Evolutionary conservation across 2,329 filamentous ascomycete genomes (phyloP).

Genomic region (Pseudogymnoascus sp.): DNA sequence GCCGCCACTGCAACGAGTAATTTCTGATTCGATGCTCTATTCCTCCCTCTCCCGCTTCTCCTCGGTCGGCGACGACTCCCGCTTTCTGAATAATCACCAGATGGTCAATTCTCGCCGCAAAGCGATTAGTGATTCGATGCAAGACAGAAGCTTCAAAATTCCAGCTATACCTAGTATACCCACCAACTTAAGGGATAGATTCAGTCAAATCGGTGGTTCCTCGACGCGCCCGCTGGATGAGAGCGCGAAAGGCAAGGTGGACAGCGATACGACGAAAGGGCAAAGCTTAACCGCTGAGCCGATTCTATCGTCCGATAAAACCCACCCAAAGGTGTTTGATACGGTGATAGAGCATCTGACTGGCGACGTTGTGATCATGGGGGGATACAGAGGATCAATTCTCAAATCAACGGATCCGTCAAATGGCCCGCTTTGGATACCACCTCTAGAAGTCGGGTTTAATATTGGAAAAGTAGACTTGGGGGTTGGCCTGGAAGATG

Average conservation of each 20-base stretch:
- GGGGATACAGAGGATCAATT: slow-evolving; percentile 86
- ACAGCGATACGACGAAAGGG: background rate
- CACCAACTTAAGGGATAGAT: slow-evolving; percentile 15
- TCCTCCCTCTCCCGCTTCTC: slow-evolving; percentile 69
- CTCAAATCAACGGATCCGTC: slow-evolving; percentile 73
- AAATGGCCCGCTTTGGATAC: slow-evolving; percentile 81
- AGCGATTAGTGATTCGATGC: slow-evolving; percentile 79
- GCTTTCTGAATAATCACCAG: slow-evolving; percentile 71
- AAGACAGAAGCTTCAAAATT: slow-evolving; percentile 73
- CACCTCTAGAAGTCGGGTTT: slow-evolving; percentile 79
- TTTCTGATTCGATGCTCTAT: slow-evolving; percentile 71
- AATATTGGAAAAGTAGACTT: slow-evolving; percentile 88
- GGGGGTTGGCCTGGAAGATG: slow-evolving; percentile 71
- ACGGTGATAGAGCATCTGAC: slow-evolving; percentile 59
- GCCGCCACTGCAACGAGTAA: slow-evolving; percentile 44
- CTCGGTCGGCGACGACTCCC: slow-evolving; percentile 73
- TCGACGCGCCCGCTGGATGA: slow-evolving; percentile 10
- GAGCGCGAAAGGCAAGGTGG: background rate
- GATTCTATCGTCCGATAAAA: slow-evolving; percentile 32
- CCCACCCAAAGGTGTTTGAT: slow-evolving; percentile 31
- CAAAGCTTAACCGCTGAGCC: background rate
- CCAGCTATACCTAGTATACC: slow-evolving; percentile 50
- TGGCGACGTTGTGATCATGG: slow-evolving; percentile 80
- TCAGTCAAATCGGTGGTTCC: slow-evolving; percentile 15
- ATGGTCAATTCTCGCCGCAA: slow-evolving; percentile 86